Conservation (phyloP, 2,329 filamentous ascomycete genomes). For the Fusarium solani-melongenae region DNA sequence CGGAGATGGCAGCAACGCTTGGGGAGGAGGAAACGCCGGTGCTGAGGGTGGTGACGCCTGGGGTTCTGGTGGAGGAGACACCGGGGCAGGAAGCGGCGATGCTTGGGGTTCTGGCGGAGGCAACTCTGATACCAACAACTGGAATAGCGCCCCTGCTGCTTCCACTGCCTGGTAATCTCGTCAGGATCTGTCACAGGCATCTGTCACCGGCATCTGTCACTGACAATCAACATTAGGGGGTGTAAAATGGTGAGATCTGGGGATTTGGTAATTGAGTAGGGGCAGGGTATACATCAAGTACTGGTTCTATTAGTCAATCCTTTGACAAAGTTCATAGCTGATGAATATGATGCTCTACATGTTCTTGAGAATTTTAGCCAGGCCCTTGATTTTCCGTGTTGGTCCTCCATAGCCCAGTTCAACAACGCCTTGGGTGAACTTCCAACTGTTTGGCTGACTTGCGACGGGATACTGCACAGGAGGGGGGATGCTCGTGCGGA, state of each 20-base stretch:
- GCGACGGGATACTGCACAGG: slow-evolving; percentile 84
- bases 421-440: slow-evolving; percentile 70
- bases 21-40: slow-evolving; percentile 26
- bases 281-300: neutral
- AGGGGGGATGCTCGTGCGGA: slow-evolving; percentile 82
- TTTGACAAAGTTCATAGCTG: neutral
- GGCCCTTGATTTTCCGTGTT: slow-evolving; percentile 52
- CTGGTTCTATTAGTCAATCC: neutral
- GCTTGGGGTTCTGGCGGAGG: slow-evolving; percentile 11
- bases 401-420: slow-evolving; percentile 67
- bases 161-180: slow-evolving; percentile 17
- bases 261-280: neutral
- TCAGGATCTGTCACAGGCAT: neutral
- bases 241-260: neutral
- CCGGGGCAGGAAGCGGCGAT: slow-evolving; percentile 3
- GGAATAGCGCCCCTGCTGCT: slow-evolving; percentile 4
- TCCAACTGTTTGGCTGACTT: slow-evolving; percentile 72
- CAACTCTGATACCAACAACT: neutral
- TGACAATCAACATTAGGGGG: neutral
- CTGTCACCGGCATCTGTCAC: neutral
- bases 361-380: slow-evolving; percentile 57
- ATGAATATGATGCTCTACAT: slow-evolving; percentile 41
- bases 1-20: slow-evolving; percentile 25
- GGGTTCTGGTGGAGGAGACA: slow-evolving; percentile 23
- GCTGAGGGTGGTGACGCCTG: slow-evolving; percentile 16